These are phyloP conservation scores for Cyberlindnera subsufficiens DNA, from an alignment of 805 yeast species.

Conservation along the genomic window DNA sequence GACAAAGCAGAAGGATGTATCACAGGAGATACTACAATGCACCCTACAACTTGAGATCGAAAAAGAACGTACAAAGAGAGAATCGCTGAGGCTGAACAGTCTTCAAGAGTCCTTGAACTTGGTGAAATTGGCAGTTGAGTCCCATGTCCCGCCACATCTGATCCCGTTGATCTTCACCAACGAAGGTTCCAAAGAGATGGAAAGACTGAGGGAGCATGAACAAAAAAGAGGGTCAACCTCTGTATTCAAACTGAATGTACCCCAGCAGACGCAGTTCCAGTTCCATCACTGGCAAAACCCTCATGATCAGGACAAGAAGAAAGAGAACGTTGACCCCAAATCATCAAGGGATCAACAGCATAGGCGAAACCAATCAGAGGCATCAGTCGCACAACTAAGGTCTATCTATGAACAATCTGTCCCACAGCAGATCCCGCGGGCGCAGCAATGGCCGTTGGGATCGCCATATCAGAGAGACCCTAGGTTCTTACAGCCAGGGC, in stretches of 20 bases:
- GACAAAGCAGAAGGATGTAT: no score
- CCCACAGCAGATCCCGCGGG: constrained; percentile 7
- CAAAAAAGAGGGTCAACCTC: constrained; percentile 11
- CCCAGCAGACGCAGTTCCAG: constrained; percentile 23
- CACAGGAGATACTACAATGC: neutral
- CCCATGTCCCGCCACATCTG: constrained; percentile 31
- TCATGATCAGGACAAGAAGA: constrained; percentile 6
- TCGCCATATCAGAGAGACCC: neutral
- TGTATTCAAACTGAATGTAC: constrained; percentile 23
- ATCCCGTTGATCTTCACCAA: constrained; percentile 30
- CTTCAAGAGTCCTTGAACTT: constrained; percentile 31
- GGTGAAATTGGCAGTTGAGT: constrained; percentile 28
- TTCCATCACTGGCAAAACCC: constrained; percentile 28
- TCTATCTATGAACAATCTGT: constrained; percentile 15
- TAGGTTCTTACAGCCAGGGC: neutral
- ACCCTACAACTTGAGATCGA: constrained; percentile 31
- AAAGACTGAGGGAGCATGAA: neutral
- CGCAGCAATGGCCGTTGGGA: neutral
- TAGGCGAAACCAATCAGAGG: constrained; percentile 26
- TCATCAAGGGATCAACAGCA: constrained; percentile 4
- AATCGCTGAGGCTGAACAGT: constrained; percentile 25
- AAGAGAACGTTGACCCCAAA: neutral
- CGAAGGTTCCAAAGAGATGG: neutral
- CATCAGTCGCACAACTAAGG: constrained; percentile 21
- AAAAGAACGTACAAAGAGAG: constrained; percentile 35